Evolutionary conservation across 2,329 filamentous ascomycete species (phyloP).

Genomic region (Emericellopsis cladophorae): DNA sequence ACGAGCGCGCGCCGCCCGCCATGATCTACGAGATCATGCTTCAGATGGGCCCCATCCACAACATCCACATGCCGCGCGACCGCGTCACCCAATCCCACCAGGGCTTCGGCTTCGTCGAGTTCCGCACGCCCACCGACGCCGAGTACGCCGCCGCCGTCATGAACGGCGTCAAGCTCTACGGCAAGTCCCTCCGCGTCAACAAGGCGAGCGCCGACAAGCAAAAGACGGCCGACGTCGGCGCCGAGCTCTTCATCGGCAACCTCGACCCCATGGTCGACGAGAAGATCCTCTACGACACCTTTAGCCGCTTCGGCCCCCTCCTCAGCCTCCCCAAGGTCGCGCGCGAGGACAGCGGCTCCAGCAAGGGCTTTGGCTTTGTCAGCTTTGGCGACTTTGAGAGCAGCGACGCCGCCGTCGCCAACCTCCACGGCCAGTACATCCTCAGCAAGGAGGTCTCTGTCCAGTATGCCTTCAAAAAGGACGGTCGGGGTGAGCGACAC

Average conservation of each 20-base stretch:
- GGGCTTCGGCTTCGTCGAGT: conserved; percentile 98
- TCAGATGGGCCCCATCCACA: conserved; percentile 92
- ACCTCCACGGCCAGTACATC: conserved; percentile 92
- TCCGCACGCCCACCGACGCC: conserved; percentile 87
- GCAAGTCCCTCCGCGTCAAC: conserved; percentile 93
- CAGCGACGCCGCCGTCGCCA: conserved; percentile 79
- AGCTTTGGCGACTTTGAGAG: conserved; percentile 89
- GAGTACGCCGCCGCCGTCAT: conserved; percentile 95
- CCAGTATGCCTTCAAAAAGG: conserved; percentile 98
- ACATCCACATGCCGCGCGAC: conserved; percentile 96
- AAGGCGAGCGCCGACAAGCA: conserved; percentile 89
- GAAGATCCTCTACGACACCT: conserved; percentile 88
- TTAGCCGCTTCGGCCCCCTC: conserved; percentile 80
- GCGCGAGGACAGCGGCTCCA: conserved; percentile 74
- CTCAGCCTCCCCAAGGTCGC: conserved; percentile 82
- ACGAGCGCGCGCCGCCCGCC: conserved; percentile 84
- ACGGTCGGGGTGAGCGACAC: conserved; percentile 92
- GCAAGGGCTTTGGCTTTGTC: conserved; percentile 94
- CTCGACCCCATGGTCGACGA: conserved; percentile 90
- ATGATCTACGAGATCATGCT: conserved; percentile 97
- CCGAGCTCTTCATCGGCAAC: conserved; percentile 94
- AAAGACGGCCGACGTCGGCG: conserved; percentile 83
- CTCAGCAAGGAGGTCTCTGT: conserved; percentile 95
- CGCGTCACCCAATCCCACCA: conserved; percentile 94
- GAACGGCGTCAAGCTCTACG: conserved; percentile 88